A percentile compares a stretch with the other conserved stretches of the same genome.
These are phyloP conservation scores for Agaricus subrufescens DNA, from an alignment of 768 basidiomycete genomes.

Conservation along the genomic window DNA sequence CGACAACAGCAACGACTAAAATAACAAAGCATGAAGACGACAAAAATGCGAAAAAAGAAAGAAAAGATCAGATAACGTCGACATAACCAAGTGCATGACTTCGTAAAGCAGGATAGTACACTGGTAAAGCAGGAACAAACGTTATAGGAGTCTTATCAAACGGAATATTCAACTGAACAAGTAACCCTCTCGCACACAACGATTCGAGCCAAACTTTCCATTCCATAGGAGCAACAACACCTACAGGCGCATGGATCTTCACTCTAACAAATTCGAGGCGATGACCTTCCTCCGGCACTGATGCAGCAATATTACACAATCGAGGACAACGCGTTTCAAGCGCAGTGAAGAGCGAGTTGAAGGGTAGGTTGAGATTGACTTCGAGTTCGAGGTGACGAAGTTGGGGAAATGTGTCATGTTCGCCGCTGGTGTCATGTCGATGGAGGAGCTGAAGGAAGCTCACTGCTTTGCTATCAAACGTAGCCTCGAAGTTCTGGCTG, in stretches of 20 bases:
- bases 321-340: conserved; percentile 9
- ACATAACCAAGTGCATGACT: neutral
- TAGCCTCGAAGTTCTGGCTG: neutral
- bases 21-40: neutral
- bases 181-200: conserved; percentile 4
- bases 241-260: conserved; percentile 7
- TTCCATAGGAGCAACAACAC: conserved; percentile 6
- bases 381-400: conserved; percentile 10
- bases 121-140: conserved; percentile 1
- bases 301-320: neutral
- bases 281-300: neutral
- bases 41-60: neutral
- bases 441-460: conserved; percentile 5
- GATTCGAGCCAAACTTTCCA: conserved; percentile 11
- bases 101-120: neutral
- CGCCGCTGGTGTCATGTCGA: neutral
- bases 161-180: conserved; percentile 7
- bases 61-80: conserved; percentile 1
- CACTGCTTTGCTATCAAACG: neutral
- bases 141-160: conserved; percentile 8
- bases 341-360: conserved; percentile 3
- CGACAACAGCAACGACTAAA: neutral
- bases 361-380: conserved; percentile 7
- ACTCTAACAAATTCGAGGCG: neutral
- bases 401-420: conserved; percentile 5